Conservation (phyloP, 2,329 filamentous ascomycete species). For the Chrysoporthe austroafricana region DNA sequence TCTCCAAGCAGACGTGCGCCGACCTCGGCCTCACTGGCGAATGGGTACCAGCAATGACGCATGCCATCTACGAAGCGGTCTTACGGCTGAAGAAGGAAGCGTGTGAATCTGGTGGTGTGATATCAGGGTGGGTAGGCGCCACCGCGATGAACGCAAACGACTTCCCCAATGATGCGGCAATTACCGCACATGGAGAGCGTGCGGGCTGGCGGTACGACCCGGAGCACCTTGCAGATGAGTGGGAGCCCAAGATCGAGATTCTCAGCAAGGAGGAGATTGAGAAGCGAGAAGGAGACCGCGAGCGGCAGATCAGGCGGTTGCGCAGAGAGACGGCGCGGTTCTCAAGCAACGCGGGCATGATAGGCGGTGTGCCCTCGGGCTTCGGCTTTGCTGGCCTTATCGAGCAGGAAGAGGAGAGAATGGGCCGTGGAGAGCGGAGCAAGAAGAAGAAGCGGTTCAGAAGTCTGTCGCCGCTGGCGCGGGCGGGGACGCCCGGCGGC, state of each 20-base stretch:
- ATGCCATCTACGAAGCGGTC: conserved; percentile 95
- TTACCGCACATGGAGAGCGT: conserved; percentile 36
- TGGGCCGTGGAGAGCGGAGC: conserved; percentile 88
- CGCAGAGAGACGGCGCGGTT: conserved; percentile 91
- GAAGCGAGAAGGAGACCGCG: conserved; percentile 91
- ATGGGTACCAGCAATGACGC: conserved; percentile 92
- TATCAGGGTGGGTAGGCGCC: conserved; percentile 64
- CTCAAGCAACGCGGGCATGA: conserved; percentile 81
- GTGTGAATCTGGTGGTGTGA: conserved; percentile 85
- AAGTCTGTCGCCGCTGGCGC: conserved; percentile 80
- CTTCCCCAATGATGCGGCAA: conserved; percentile 84
- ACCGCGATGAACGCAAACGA: conserved; percentile 60
- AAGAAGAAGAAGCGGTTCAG: conserved; percentile 95
- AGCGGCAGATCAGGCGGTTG: conserved; percentile 84
- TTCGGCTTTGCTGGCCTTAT: conserved; percentile 55
- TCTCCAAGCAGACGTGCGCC: conserved; percentile 89
- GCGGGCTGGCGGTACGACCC: conserved; percentile 96
- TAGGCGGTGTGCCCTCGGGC: conserved; percentile 70
- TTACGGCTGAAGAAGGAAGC: conserved; percentile 94
- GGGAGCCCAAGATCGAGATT: conserved; percentile 80
- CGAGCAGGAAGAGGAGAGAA: conserved; percentile 73
- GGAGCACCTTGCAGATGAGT: conserved; percentile 82
- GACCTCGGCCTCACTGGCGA: conserved; percentile 89
- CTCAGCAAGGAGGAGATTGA: conserved; percentile 97
- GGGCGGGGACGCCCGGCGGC: conserved; percentile 67